phyloP scores from a whole-genome alignment of 2,329 filamentous ascomycete species.

The Penicillium sp. region DNA sequence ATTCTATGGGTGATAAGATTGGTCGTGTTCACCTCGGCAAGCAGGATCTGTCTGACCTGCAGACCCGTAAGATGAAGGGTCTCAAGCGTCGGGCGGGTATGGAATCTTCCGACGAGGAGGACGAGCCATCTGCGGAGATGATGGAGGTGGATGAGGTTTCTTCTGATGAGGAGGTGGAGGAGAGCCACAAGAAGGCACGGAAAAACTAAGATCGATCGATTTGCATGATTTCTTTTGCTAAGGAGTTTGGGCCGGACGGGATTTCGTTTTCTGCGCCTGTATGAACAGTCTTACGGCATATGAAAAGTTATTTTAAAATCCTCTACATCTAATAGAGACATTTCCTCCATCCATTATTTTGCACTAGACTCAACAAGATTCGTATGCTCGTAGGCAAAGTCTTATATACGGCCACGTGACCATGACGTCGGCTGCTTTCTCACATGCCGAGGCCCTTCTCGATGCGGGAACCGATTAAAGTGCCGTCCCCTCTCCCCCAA shows the following conservation, averaged over 20 bases:
- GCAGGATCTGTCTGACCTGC: slow-evolving; percentile 81
- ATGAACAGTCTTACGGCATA: slow-evolving; percentile 23
- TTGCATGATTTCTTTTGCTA: slow-evolving; percentile 25
- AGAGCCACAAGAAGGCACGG: slow-evolving; percentile 34
- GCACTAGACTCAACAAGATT: not conserved
- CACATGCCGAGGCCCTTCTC: slow-evolving; percentile 43
- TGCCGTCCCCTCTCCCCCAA: slow-evolving; percentile 27
- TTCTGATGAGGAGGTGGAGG: slow-evolving; percentile 13
- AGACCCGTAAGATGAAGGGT: slow-evolving; percentile 99
- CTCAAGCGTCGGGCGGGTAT: slow-evolving; percentile 76
- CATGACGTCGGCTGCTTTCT: slow-evolving; percentile 34
- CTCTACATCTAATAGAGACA: slow-evolving; percentile 7
- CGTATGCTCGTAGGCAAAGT: not conserved
- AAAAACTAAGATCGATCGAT: slow-evolving; percentile 26
- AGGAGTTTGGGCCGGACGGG: slow-evolving; percentile 27
- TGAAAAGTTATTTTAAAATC: slow-evolving; percentile 20
- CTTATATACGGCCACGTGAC: slow-evolving; percentile 29
- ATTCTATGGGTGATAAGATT: slow-evolving; percentile 92
- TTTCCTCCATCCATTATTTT: slow-evolving; percentile 3
- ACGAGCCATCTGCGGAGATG: slow-evolving; percentile 46
- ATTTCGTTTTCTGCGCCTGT: slow-evolving; percentile 24
- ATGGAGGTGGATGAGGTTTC: slow-evolving; percentile 46
- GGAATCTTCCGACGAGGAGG: slow-evolving; percentile 53
- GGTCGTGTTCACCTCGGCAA: slow-evolving; percentile 87
- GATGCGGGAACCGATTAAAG: slow-evolving; percentile 26